These are phyloP conservation scores for Emergomyces orientalis DNA, from an alignment of 2,329 filamentous ascomycete genomes.

Conservation along the genomic window DNA sequence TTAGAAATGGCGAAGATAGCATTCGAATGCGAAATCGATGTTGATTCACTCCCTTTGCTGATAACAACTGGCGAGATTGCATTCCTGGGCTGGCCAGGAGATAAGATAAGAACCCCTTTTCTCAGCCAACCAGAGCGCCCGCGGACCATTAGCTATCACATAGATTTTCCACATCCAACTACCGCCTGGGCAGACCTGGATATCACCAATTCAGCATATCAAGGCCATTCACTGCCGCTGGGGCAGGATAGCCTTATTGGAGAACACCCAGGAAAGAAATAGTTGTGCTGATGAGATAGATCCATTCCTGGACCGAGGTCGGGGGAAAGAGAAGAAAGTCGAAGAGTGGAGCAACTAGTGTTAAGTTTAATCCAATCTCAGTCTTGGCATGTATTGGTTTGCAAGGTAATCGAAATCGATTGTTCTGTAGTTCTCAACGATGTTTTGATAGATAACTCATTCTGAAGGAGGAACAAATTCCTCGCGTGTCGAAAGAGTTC, in stretches of 20 bases:
- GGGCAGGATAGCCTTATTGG: neutral
- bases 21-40: no score
- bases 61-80: neutral
- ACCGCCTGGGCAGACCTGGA: neutral
- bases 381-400: neutral
- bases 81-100: neutral
- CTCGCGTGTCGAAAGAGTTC: no score
- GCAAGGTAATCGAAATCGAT: no score
- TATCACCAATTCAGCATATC: neutral
- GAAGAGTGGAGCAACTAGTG: neutral
- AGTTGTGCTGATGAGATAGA: neutral
- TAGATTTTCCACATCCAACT: neutral
- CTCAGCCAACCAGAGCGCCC: neutral
- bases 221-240: no score
- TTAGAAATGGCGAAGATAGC: neutral
- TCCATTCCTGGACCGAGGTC: neutral
- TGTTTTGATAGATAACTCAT: no score
- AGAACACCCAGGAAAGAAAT: neutral
- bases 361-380: neutral
- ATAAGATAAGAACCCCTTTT: constrained; percentile 3
- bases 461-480: no score
- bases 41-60: neutral
- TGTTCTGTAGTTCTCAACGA: no score
- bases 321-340: no score
- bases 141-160: constrained; percentile 4